phyloP scores from a whole-genome alignment of 306 rosid species.

The Carpinus viminea region DNA sequence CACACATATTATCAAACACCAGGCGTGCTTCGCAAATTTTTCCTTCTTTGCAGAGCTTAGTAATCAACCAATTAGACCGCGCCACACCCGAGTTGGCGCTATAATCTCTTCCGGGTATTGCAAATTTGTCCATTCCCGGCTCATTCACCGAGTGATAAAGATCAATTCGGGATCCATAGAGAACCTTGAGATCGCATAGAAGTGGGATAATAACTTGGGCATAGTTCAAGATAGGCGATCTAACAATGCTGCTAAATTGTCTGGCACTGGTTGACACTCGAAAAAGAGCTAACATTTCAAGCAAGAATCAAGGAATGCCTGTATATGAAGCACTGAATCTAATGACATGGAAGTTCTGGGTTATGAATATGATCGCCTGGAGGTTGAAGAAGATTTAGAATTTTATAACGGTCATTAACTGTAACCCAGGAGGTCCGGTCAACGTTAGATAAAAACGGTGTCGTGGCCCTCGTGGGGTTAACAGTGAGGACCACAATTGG shows the following conservation, averaged over 20 bases:
- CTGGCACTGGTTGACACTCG: background rate
- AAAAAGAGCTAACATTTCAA: constrained; percentile 4
- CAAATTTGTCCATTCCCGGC: constrained; percentile 13
- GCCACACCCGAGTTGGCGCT: constrained; percentile 33
- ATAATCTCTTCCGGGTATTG: constrained; percentile 21
- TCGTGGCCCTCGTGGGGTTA: no score
- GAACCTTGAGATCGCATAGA: background rate
- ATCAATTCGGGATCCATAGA: background rate
- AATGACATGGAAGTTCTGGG: background rate
- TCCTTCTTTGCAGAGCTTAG: constrained; percentile 31
- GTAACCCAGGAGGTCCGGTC: no score
- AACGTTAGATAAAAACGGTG: no score
- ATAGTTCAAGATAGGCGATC: constrained; percentile 12
- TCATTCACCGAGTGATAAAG: constrained; percentile 22
- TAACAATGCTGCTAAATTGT: constrained; percentile 3
- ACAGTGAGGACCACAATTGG: background rate
- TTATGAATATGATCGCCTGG: background rate
- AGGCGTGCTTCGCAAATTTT: constrained; percentile 39
- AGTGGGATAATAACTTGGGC: constrained; percentile 1
- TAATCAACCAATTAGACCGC: constrained; percentile 39
- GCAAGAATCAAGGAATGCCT: background rate
- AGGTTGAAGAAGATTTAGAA: background rate
- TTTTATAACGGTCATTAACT: background rate
- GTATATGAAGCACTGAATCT: background rate
- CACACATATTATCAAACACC: constrained; percentile 45